Conservation (phyloP, 2,329 filamentous ascomycete species). For the Chaetomiaceae sp. region DNA sequence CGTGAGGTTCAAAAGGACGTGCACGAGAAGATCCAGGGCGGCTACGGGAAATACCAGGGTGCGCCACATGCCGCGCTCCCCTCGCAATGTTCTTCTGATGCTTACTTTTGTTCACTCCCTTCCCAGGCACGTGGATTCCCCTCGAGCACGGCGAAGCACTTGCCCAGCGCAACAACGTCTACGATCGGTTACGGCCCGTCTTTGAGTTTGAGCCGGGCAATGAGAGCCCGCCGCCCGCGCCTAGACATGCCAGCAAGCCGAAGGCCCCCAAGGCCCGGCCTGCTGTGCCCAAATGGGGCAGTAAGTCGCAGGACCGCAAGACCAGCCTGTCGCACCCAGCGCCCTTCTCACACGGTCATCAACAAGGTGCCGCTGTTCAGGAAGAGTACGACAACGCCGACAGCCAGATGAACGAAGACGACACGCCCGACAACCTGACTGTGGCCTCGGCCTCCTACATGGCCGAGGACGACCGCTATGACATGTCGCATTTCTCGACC, state of each 20-base stretch:
- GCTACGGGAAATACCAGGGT: conserved; percentile 98
- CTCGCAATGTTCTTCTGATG: not conserved
- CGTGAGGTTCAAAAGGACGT: conserved; percentile 93
- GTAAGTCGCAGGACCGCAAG: conserved; percentile 28
- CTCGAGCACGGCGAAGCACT: conserved; percentile 73
- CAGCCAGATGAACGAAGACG: conserved; percentile 62
- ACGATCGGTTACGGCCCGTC: conserved; percentile 76
- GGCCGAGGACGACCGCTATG: conserved; percentile 73
- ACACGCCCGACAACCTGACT: conserved; percentile 76
- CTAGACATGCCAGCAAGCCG: conserved; percentile 84
- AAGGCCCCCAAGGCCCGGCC: conserved; percentile 62
- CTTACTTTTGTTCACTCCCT: not conserved
- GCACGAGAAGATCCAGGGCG: conserved; percentile 97
- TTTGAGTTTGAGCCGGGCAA: conserved; percentile 85
- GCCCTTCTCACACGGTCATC: conserved; percentile 18
- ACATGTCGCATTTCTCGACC: conserved; percentile 59
- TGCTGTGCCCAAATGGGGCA: conserved; percentile 55
- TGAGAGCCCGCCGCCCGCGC: conserved; percentile 84
- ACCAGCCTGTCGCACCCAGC: conserved; percentile 14
- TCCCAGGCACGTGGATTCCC: conserved; percentile 87
- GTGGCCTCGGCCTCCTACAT: conserved; percentile 79
- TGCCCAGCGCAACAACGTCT: conserved; percentile 79
- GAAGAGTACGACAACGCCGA: conserved; percentile 59
- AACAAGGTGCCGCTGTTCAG: conserved; percentile 31
- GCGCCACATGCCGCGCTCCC: conserved; percentile 14